phyloP scores from a whole-genome alignment of 805 yeast genomes.

The Yarrowia phangngaensis region DNA sequence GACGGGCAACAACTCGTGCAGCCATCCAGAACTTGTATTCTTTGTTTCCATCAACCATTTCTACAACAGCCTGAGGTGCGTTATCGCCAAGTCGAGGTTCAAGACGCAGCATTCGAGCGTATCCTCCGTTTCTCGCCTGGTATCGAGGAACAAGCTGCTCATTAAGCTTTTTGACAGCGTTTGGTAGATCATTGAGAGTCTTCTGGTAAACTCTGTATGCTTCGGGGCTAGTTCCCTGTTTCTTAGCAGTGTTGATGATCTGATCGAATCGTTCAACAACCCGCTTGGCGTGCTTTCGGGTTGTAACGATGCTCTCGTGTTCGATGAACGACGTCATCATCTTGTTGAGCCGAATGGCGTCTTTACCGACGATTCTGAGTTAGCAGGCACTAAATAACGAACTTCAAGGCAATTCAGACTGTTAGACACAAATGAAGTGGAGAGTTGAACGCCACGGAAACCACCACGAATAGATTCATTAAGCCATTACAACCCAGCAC shows the following conservation, averaged over 20 bases:
- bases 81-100: slow-evolving; percentile 87
- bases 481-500: too few relatives aligned
- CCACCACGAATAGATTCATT: too few relatives aligned
- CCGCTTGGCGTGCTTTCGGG: slow-evolving; percentile 70
- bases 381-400: too few relatives aligned
- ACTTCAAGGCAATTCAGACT: too few relatives aligned
- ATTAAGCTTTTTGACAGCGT: slow-evolving; percentile 60
- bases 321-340: slow-evolving; percentile 63
- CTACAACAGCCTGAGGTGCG: slow-evolving; percentile 85
- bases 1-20: slow-evolving; percentile 82
- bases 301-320: slow-evolving; percentile 67
- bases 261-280: slow-evolving; percentile 62
- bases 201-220: slow-evolving; percentile 36
- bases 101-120: slow-evolving; percentile 74
- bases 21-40: slow-evolving; percentile 73
- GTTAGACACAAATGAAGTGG: too few relatives aligned
- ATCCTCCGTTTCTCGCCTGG: slow-evolving; percentile 65
- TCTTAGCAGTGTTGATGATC: slow-evolving; percentile 58
- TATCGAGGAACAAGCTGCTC: slow-evolving; percentile 64
- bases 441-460: too few relatives aligned
- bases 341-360: slow-evolving; percentile 42
- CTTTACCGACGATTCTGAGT: slow-evolving; percentile 24
- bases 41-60: slow-evolving; percentile 70
- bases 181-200: slow-evolving; percentile 48
- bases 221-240: slow-evolving; percentile 31